These are phyloP conservation scores for Chondrus crispus DNA, from an alignment of 23 red algal species.

Conservation along the genomic window DNA sequence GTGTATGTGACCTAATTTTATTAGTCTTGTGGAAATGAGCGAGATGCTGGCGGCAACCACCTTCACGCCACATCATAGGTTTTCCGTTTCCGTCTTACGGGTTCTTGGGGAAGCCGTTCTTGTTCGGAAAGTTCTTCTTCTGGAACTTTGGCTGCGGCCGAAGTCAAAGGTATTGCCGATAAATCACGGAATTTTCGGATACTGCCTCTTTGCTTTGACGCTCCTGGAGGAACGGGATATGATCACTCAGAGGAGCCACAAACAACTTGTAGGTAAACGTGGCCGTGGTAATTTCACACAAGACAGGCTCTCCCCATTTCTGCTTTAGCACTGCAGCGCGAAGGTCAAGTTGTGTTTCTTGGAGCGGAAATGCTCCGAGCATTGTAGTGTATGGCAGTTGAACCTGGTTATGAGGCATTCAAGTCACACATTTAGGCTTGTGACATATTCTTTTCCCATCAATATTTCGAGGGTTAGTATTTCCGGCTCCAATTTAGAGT, in stretches of 20 bases:
- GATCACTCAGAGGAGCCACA: slow-evolving; percentile 18
- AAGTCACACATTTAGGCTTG: no score
- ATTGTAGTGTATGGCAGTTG: neutral
- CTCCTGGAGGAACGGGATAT: neutral
- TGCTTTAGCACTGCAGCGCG: no score
- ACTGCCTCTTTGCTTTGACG: neutral
- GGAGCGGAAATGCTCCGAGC: neutral
- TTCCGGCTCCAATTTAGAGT: no score
- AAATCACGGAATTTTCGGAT: neutral
- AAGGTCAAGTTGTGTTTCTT: neutral
- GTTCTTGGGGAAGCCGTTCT: neutral
- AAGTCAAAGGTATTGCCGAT: neutral
- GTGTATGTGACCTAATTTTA: neutral
- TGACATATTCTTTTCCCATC: no score
- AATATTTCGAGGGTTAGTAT: no score
- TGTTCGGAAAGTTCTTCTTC: no score
- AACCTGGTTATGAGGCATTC: neutral
- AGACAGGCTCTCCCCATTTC: neutral
- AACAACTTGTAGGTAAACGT: slow-evolving; percentile 22
- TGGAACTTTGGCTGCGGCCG: neutral
- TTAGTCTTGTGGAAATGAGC: neutral
- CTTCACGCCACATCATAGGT: neutral
- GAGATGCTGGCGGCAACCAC: neutral
- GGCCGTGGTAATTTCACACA: neutral
- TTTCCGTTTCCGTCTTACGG: neutral